Evolutionary conservation across 2,329 filamentous ascomycete genomes (phyloP).

Genomic region (Colletotrichum karsti): DNA sequence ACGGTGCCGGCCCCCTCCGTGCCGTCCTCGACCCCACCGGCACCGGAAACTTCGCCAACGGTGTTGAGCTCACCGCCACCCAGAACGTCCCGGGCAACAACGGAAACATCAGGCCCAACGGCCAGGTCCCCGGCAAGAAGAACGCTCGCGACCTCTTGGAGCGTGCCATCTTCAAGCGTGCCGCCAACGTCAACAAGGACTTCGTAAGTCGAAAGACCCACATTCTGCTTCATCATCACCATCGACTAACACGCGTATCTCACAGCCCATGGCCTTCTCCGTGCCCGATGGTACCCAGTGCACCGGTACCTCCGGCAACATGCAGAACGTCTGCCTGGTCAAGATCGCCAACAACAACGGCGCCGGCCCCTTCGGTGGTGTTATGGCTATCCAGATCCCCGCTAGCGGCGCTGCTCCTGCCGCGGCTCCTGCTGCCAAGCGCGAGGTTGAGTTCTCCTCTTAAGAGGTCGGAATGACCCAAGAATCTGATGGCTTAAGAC

Average conservation of each 20-base stretch:
- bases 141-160: slow-evolving; percentile 28
- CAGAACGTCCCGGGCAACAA: slow-evolving; percentile 45
- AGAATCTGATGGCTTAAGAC: neutral
- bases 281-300: slow-evolving; percentile 49
- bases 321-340: slow-evolving; percentile 48
- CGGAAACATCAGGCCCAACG: slow-evolving; percentile 41
- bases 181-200: slow-evolving; percentile 38
- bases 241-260: neutral
- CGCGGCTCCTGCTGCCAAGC: slow-evolving; percentile 19
- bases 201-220: slow-evolving; percentile 30
- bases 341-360: slow-evolving; percentile 51
- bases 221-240: neutral
- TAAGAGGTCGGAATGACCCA: neutral
- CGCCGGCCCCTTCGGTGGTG: slow-evolving; percentile 50
- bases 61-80: slow-evolving; percentile 35
- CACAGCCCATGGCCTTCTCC: slow-evolving; percentile 40
- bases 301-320: slow-evolving; percentile 42
- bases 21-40: slow-evolving; percentile 48
- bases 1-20: slow-evolving; percentile 48
- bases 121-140: slow-evolving; percentile 1
- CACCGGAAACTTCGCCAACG: slow-evolving; percentile 42
- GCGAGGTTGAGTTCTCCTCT: neutral
- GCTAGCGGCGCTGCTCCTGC: slow-evolving; percentile 16
- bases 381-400: slow-evolving; percentile 49
- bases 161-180: slow-evolving; percentile 38